Percentiles rank a stretch among this genome's conserved stretches.
phyloP scores from a whole-genome alignment of 148 eudicot species.

The Cornus kousa region DNA sequence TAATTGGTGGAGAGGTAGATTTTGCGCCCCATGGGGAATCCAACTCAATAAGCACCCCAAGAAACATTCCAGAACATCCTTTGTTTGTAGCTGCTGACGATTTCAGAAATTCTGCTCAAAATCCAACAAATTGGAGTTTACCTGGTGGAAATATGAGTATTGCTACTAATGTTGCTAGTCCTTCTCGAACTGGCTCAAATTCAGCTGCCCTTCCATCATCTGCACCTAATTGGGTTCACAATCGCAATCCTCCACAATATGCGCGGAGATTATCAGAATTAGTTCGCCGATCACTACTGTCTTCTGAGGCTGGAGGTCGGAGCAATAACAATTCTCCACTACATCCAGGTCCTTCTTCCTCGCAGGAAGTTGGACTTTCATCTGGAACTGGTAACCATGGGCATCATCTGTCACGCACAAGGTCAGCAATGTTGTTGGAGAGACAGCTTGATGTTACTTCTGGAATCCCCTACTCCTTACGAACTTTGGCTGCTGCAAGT shows the following conservation, averaged over 20 bases:
- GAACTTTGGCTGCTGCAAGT: conserved; percentile 59
- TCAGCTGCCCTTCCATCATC: conserved; percentile 32
- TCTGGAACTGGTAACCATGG: conserved; percentile 37
- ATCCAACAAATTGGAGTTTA: conserved; percentile 47
- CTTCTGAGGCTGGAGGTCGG: conserved; percentile 60
- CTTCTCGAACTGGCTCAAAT: conserved; percentile 47
- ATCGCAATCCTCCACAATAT: conserved; percentile 48
- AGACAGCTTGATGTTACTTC: conserved; percentile 53
- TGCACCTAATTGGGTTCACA: conserved; percentile 49
- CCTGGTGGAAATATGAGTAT: conserved; percentile 30
- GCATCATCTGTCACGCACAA: conserved; percentile 27
- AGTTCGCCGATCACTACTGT: conserved; percentile 56
- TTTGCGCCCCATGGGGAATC: conserved; percentile 33
- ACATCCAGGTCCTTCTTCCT: conserved; percentile 31
- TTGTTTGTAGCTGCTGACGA: conserved; percentile 55
- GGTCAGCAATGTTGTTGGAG: conserved; percentile 57
- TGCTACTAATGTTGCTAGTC: conserved; percentile 43
- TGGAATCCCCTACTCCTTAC: conserved; percentile 52
- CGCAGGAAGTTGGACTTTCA: conserved; percentile 35
- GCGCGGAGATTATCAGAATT: conserved; percentile 72
- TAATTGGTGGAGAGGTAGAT: conserved; percentile 26
- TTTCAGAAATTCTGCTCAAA: conserved; percentile 42
- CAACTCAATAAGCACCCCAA: conserved; percentile 37
- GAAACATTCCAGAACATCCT: conserved; percentile 47
- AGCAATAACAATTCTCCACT: conserved; percentile 31